Evolutionary conservation across 148 eudicot species (phyloP), one percentile per base, ranked within the genome.

Genomic region (Salicornia ramosissima): DNA sequence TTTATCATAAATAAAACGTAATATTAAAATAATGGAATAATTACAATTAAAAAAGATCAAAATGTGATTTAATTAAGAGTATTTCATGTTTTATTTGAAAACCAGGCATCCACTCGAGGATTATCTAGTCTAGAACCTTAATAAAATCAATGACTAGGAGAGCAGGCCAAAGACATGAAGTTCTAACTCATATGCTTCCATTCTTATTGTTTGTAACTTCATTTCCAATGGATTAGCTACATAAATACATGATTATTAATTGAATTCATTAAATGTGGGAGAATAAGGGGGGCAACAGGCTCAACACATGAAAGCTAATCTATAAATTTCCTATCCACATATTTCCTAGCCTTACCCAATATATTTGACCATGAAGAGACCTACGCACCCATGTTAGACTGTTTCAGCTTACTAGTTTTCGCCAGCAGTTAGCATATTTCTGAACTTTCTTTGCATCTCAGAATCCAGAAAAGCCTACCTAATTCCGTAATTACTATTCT

Each of bases 281-380:
- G 24, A 0, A 18, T 33, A 18, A 59, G 9, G 19, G 39, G 25
- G 12, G 28, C 18, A 26, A 25, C 40, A 28, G 2, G 52, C 22
- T 65, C 69, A 66, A 5, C 54, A 66, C 47, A 26, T 29, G 28
- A 66, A 46, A 46, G 22, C 11, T 29, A 53, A 30, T 19, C 46
- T 63, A 0, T 42, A 39, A 12, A 63, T 10, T 40, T 39, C 24
- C 30, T 40, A 63, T 40, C 7, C 49, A 63, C 4, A 36, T 29
- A 59, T n/a, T 30, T 6, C n/a, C 39, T 15, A 57, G 30, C 58
- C 31, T 25, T 24, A 54, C 6, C 45, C 64, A 15, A 19, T 16
- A 45, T 1, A 59, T 21, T 60, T 14, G 22, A 28, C 31, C 31
- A 45, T 6, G 15, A 28, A 42, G 49, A 24, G 52, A 64, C 64